Base-by-base conservation (phyloP, 2,329 filamentous ascomycete genomes). In the Talaromyces albobiverticillius region DNA sequence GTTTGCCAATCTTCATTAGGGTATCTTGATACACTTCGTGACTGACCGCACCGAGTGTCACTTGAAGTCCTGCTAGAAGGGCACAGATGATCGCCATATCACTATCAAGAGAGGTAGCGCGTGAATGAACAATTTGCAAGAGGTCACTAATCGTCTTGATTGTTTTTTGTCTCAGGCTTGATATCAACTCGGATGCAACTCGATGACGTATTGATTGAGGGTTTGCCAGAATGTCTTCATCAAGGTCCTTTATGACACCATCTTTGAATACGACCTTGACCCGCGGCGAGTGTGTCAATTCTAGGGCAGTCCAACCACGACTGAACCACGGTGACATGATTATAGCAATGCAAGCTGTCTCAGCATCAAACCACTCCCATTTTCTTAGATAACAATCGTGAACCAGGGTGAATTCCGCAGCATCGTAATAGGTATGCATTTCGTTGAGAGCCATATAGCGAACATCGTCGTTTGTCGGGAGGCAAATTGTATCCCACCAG, bases 401-500 rank as follows among this genome's bases (percentile, higher is more conserved):
- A 18, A 61, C 46, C 10, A 61, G 14, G 4, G 58, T 61, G 32
- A 49, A 41, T 11, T 20, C n/a, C 7, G 59, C 58, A 10, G 43
- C 25, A 13, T 31, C 53, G 42, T 65, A 64, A 55, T 63, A 66
- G 29, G 57, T 54, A 34, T 68, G 61, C 61, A 69, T 68, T 13
- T 53, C 53, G 29, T 59, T 57, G 3, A 61, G 59, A 0, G 64
- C 62, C 18, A 47, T 53, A 2, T 18, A 51, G n/a, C 59, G 59
- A n/a, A 54, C 48, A 2, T 46, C 32, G 3, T 51, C 46, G 8
- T 59, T 57, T 14, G 34, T 52, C 4, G 65, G 64, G 23, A 67
- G 59, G 9, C 51, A 67, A 5, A 67, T 59, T 10, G 64, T 60
- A 51, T 67, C 64, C 67, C 65, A 68, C 66, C 64, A 69, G 14